Percentiles rank a stretch among this genome's conserved stretches.
phyloP scores from a whole-genome alignment of 352 stramenopile genomes.

The Globisporangium paroecandrum region DNA sequence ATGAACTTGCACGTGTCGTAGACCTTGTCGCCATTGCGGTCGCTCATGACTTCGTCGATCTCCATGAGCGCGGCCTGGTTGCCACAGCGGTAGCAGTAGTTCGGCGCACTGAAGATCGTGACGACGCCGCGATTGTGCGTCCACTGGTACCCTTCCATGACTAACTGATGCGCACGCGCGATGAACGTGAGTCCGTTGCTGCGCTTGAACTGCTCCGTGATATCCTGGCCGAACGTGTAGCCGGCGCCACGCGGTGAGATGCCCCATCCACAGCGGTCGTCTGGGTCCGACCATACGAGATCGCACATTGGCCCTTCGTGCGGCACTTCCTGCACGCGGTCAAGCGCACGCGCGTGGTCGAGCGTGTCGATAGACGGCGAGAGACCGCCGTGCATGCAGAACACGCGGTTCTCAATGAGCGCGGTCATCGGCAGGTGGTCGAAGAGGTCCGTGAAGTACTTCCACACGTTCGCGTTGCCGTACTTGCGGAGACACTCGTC shows the following conservation, averaged over 20 bases:
- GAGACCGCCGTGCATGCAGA: conserved; percentile 88
- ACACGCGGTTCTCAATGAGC: conserved; percentile 86
- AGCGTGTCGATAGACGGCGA: conserved; percentile 88
- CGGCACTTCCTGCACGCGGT: conserved; percentile 85
- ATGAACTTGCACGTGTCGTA: conserved; percentile 93
- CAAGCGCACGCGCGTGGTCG: conserved; percentile 78
- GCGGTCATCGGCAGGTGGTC: conserved; percentile 87
- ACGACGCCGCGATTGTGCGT: conserved; percentile 90
- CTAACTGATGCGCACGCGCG: conserved; percentile 84
- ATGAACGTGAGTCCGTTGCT: conserved; percentile 89
- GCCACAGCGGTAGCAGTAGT: conserved; percentile 95
- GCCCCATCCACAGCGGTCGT: conserved; percentile 84
- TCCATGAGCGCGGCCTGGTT: conserved; percentile 96
- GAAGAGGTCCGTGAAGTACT: conserved; percentile 90
- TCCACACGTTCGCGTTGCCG: conserved; percentile 87
- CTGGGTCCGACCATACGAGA: conserved; percentile 86
- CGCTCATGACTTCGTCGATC: conserved; percentile 90
- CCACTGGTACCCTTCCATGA: conserved; percentile 94
- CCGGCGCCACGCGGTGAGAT: conserved; percentile 83
- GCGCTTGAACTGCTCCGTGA: conserved; percentile 88
- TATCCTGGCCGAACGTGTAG: conserved; percentile 87
- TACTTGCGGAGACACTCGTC: conserved; percentile 74
- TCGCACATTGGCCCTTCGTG: conserved; percentile 88
- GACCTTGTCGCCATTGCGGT: conserved; percentile 85
- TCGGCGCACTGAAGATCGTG: conserved; percentile 92